phyloP scores from a whole-genome alignment of 1,284 basidiomycete genomes.

The Leccinum pachyderme region DNA sequence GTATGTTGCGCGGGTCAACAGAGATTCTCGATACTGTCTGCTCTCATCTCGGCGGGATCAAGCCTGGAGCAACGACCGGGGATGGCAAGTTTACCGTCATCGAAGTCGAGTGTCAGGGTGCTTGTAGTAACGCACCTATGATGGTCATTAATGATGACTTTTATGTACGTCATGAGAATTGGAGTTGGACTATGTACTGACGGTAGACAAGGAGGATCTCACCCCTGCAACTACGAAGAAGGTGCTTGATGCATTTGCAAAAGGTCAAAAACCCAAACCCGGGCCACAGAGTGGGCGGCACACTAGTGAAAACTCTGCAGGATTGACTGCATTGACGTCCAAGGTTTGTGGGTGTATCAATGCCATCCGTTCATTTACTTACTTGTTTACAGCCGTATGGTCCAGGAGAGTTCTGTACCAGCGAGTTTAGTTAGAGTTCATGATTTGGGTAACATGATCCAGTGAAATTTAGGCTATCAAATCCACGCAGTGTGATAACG shows the following conservation, averaged over 20 bases:
- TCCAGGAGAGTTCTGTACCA: slow-evolving; percentile 85
- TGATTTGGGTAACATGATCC: not conserved
- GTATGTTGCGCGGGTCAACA: slow-evolving; percentile 93
- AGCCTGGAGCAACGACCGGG: slow-evolving; percentile 88
- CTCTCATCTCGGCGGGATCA: slow-evolving; percentile 79
- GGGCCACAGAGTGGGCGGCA: slow-evolving; percentile 88
- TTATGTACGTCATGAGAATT: slow-evolving; percentile 60
- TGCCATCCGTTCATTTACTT: slow-evolving; percentile 6
- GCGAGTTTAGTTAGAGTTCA: slow-evolving; percentile 75
- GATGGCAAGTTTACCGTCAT: slow-evolving; percentile 98
- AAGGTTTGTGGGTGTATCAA: slow-evolving; percentile 55
- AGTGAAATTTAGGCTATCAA: not conserved
- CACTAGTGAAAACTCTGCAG: slow-evolving; percentile 89
- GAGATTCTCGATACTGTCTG: slow-evolving; percentile 88
- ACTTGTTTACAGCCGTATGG: slow-evolving; percentile 78
- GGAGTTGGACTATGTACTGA: slow-evolving; percentile 2
- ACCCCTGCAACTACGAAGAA: slow-evolving; percentile 90
- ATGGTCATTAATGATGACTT: slow-evolving; percentile 95
- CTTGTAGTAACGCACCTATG: slow-evolving; percentile 99
- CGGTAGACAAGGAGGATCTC: slow-evolving; percentile 79
- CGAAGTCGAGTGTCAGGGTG: slow-evolving; percentile 98
- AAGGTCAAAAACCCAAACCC: slow-evolving; percentile 85
- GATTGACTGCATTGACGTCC: slow-evolving; percentile 78
- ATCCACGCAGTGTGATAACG: not conserved
- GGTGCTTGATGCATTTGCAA: slow-evolving; percentile 82